Evolutionary conservation across 208 protist species (phyloP), one percentile per base, ranked within the genome.

Genomic region (Kentomonas sorsogonicus): DNA sequence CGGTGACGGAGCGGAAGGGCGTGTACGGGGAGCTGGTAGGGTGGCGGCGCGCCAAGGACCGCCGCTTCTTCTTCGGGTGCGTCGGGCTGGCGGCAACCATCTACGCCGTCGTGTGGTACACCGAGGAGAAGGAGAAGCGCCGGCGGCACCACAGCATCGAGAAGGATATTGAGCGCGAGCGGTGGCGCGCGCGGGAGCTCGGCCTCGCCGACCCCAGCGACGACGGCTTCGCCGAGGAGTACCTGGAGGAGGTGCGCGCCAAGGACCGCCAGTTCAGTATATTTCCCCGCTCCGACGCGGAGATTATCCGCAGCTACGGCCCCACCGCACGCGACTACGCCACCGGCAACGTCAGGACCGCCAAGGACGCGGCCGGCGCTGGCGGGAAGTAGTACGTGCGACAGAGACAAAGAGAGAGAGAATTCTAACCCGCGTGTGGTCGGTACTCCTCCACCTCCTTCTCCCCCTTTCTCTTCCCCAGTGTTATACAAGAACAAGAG

Each of bases 91-190:
- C 69, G 11, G 30, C 73, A 7, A 44, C 68, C 50, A 78, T 71
- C 31, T 90, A 90, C 68, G 52, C 48, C 0, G 69, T 46, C 0
- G 74, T 90, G 11, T 79, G 79, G 54, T 72, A 68, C n/a, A 70
- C 15, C 51, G 83, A 90, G 53, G 83, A 87, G 63, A 64, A 58
- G 20, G 63, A 90, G 51, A 54, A 65, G 31, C 45, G 53, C 7
- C 71, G 83, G 25, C 72, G 75, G 6, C 83, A 90, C 61, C 51
- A 55, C 16, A 87, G 79, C 3, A 90, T 90, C 46, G 73, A 79
- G 38, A 90, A 90, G 53, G 83, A 90, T 41, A 90, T 90, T 63
- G 79, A 83, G 51, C 73, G 83, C 2, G 83, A 90, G 65, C 70
- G 70, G n/a, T 90, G 83, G 79, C 72, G 83, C 16, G 83, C 83